phyloP scores from a whole-genome alignment of 202 grass and related monocot genomes.

The Cymbopogon flexuosus region DNA sequence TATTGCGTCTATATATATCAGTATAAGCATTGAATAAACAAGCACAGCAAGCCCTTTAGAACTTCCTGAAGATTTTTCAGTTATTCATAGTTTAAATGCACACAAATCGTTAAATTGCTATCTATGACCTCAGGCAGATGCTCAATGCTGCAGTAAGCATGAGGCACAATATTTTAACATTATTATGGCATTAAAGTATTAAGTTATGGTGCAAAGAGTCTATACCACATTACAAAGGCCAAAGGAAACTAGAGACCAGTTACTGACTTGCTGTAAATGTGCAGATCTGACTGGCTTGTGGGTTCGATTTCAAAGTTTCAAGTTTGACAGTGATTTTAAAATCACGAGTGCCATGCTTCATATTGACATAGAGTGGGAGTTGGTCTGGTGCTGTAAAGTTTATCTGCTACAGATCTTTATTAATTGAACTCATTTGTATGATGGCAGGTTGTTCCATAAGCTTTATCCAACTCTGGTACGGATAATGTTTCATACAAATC shows the following conservation, averaged over 20 bases:
- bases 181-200: not conserved
- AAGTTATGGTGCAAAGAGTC: not conserved
- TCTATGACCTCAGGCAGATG: not conserved
- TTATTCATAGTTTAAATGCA: not conserved
- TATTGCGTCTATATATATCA: not conserved
- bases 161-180: not conserved
- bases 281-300: not conserved
- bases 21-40: constrained; percentile 16
- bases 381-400: not conserved
- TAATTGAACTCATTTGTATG: not conserved
- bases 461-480: not conserved
- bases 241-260: too few relatives aligned
- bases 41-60: not conserved
- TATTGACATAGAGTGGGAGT: not conserved
- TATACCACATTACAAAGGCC: not conserved
- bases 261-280: not conserved
- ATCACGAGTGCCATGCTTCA: not conserved
- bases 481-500: not conserved
- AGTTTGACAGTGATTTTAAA: not conserved
- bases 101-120: not conserved
- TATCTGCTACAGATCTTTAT: not conserved
- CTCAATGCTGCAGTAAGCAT: not conserved
- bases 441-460: not conserved
- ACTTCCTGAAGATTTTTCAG: not conserved
- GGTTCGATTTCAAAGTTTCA: not conserved